Conservation (phyloP, 768 basidiomycete species). For the Lentinula raphanica region DNA sequence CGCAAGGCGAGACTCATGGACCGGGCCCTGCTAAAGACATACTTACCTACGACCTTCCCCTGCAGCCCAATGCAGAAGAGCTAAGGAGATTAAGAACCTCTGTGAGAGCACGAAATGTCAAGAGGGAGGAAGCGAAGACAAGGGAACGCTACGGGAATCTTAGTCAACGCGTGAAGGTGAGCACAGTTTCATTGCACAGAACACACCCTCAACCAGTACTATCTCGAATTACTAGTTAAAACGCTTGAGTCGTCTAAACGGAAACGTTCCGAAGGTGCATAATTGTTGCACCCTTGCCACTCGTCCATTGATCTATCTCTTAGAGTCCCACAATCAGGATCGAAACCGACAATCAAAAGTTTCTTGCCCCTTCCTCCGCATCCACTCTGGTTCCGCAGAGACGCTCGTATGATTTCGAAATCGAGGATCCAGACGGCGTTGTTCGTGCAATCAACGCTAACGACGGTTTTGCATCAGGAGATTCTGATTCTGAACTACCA, state of each 20-base stretch:
- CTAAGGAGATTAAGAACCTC: neutral
- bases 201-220: neutral
- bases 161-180: neutral
- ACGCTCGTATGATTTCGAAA: conserved; percentile 5
- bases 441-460: neutral
- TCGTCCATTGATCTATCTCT: too few relatives aligned
- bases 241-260: neutral
- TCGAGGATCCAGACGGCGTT: conserved; percentile 3
- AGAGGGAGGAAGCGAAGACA: neutral
- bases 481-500: conserved; percentile 4
- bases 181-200: neutral
- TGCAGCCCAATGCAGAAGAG: conserved; percentile 5
- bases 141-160: conserved; percentile 4
- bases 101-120: neutral
- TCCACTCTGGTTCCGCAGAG: neutral
- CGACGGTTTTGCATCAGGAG: conserved; percentile 4
- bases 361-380: neutral
- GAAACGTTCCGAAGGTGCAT: neutral
- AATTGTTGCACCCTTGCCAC: neutral
- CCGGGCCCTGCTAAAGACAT: neutral
- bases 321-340: conserved; percentile 2
- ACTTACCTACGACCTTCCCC: conserved; percentile 4
- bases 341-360: neutral
- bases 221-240: neutral
- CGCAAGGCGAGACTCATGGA: neutral